A percentile compares a stretch with the other conserved stretches of the same genome.
Conservation (phyloP, 257 asterid species). For the Solanum chiquidenum region DNA sequence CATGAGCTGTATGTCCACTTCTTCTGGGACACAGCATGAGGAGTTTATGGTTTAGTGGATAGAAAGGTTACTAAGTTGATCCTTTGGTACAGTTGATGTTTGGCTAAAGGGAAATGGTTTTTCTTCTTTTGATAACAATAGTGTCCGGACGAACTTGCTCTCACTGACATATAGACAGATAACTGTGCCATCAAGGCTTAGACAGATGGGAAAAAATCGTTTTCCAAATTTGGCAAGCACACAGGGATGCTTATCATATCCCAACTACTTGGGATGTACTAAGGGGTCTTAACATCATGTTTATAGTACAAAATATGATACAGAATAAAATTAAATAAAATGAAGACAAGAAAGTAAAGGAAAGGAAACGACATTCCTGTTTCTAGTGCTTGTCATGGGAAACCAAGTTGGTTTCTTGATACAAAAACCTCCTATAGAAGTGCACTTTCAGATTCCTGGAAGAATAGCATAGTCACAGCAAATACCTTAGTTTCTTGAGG, state of each 20-base stretch:
- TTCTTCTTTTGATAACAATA: neutral
- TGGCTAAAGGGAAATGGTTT: neutral
- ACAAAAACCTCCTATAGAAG: neutral
- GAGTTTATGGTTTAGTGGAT: neutral
- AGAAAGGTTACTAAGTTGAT: neutral
- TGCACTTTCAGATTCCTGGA: neutral
- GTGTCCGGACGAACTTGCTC: neutral
- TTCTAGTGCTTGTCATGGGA: neutral
- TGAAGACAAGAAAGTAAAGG: neutral
- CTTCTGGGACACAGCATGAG: neutral
- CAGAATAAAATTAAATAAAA: neutral
- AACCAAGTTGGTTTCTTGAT: conserved; percentile 8
- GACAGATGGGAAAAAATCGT: neutral
- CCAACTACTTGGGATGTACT: neutral
- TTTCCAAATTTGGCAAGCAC: neutral
- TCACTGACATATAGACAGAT: neutral
- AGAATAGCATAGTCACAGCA: neutral
- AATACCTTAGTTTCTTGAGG: neutral
- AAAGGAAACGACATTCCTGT: neutral
- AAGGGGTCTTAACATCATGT: neutral
- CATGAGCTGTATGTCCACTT: conserved; percentile 3
- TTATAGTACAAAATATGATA: neutral
- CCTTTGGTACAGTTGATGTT: neutral
- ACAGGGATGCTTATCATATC: neutral
- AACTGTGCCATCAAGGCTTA: neutral